Base-by-base conservation (phyloP, 2,329 filamentous ascomycete genomes). In the Pseudogymnoascus sp. region DNA sequence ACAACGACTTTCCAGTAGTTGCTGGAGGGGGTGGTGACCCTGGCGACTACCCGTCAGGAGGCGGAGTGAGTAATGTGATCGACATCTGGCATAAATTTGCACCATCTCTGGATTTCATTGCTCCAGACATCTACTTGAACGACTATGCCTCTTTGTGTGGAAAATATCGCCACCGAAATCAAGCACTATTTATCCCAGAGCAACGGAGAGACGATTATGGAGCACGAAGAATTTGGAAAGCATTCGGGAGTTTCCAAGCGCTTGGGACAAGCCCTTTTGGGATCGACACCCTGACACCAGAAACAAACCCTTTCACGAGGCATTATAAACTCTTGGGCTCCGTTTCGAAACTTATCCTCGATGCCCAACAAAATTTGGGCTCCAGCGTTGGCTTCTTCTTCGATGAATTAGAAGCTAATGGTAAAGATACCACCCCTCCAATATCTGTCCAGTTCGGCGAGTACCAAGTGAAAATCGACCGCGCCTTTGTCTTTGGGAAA, bases 21-120 rank as follows among this genome's bases (percentile, higher is more conserved):
- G 77, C 70, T 1, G 77, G 77, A 3, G 78, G 78, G 8, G 78
- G 78, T 11, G 72, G 68, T 2, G 62, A 72, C n/a, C 73, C 78
- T 8, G 78, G 78, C 4, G 72, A 75, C 52, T 80, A 80, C 63
- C 79, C 79, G 1, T 81, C 78, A 2, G 80, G 80, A 12, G 79
- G 79, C 3, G 73, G 72, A 28, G 73, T 74, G 2, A 70, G 67
- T 52, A 74, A 77, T 61, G 75, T 77, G 3, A 70, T 79, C 49
- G 78, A 80, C 65, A 70, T 81, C 35, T 81, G 78, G 77, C 70
- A 73, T 58, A 62, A 64, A 7, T 76, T 76, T 64, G 76, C 79
- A 2, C 77, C 76, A 0, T 68, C 70, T 3, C 72, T 82, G 1
- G 77, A 80, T 65, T 76, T 80, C 60, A 75, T 82, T 35, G 69